phyloP scores from a whole-genome alignment of 805 yeast genomes.

The Lachancea thermotolerans region DNA sequence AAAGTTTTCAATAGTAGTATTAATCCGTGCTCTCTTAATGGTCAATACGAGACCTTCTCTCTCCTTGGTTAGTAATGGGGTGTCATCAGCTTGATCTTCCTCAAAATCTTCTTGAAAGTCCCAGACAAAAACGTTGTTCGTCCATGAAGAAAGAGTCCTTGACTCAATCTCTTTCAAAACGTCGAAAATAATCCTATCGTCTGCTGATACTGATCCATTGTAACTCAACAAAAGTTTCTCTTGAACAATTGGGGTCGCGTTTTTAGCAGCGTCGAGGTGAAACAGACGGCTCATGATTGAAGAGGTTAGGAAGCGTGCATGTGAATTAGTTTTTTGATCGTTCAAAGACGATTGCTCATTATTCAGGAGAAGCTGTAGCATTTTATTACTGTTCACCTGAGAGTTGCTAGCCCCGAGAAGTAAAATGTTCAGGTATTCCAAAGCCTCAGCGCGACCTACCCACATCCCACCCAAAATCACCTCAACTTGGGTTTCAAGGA shows the following conservation, averaged over 20 bases:
- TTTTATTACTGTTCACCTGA: slow-evolving; percentile 40
- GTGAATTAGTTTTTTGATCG: slow-evolving; percentile 18
- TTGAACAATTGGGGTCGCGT: slow-evolving; percentile 43
- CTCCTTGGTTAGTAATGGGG: slow-evolving; percentile 41
- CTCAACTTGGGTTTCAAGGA: slow-evolving; percentile 60
- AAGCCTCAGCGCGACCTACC: slow-evolving; percentile 35
- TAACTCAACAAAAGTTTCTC: slow-evolving; percentile 47
- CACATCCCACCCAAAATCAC: slow-evolving; percentile 47
- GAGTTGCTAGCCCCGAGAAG: slow-evolving; percentile 34
- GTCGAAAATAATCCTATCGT: slow-evolving; percentile 55
- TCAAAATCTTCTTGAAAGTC: slow-evolving; percentile 42
- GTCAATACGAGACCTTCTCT: slow-evolving; percentile 44
- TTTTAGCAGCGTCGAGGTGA: slow-evolving; percentile 37
- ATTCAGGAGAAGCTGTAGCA: slow-evolving; percentile 58
- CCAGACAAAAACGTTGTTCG: slow-evolving; percentile 57
- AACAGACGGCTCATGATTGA: slow-evolving; percentile 45
- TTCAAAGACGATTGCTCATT: slow-evolving; percentile 38
- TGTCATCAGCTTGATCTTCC: slow-evolving; percentile 41
- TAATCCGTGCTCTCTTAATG: slow-evolving; percentile 43
- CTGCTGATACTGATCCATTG: slow-evolving; percentile 53
- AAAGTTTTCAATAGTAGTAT: slow-evolving; percentile 40
- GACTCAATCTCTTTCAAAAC: slow-evolving; percentile 56
- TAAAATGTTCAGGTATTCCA: slow-evolving; percentile 40
- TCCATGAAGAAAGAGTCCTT: slow-evolving; percentile 51
- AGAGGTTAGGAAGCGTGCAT: slow-evolving; percentile 38